Conservation (phyloP, 2,329 filamentous ascomycete genomes). For the Verticillium longisporum region DNA sequence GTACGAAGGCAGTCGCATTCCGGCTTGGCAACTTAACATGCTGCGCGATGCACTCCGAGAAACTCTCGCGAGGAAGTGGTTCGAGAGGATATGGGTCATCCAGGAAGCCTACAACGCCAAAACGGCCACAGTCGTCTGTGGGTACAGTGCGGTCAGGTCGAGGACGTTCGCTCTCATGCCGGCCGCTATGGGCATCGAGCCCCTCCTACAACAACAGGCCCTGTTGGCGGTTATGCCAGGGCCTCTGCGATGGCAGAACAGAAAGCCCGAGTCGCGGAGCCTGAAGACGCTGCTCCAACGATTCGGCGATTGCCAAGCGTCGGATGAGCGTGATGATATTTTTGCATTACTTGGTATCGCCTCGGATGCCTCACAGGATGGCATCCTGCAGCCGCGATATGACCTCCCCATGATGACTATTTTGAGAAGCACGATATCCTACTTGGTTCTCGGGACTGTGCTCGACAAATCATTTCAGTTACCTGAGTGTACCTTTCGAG, state of each 20-base stretch:
- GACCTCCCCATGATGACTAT: not conserved
- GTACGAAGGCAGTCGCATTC: not conserved
- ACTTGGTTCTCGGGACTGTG: not conserved
- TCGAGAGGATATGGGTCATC: conserved; percentile 2
- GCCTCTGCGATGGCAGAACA: not conserved
- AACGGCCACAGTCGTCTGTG: not conserved
- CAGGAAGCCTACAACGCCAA: conserved; percentile 1
- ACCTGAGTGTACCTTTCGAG: not conserved
- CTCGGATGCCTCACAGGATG: not conserved
- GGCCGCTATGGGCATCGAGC: not conserved
- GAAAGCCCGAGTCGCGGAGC: not conserved
- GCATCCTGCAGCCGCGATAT: not conserved
- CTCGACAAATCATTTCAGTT: not conserved
- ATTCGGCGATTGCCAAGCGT: not conserved
- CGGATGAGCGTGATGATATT: conserved; percentile 1
- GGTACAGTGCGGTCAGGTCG: not conserved
- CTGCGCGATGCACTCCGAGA: not conserved
- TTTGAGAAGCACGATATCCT: not conserved
- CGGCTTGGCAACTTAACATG: not conserved
- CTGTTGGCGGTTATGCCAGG: conserved; percentile 4
- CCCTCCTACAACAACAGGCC: not conserved
- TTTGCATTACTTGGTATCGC: conserved; percentile 3
- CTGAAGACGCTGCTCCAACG: not conserved
- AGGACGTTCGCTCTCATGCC: not conserved
- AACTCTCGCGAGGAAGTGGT: not conserved